These are phyloP conservation scores for Erodium maritimum DNA, from an alignment of 345 rosid genomes.

Conservation along the genomic window DNA sequence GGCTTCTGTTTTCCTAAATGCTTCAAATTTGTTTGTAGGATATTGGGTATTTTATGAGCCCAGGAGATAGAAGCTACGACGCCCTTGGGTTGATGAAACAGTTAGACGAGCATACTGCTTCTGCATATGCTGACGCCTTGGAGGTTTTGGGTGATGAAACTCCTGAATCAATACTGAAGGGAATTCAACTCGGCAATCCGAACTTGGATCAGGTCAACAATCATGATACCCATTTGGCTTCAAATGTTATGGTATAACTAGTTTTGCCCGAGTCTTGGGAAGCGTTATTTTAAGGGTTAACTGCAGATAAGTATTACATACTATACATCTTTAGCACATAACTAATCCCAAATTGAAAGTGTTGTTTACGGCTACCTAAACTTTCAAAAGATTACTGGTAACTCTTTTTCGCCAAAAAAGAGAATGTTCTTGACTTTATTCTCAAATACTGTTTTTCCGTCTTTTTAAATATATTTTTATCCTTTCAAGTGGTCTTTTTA, in stretches of 20 bases:
- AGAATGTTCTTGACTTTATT: no score
- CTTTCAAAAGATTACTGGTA: no score
- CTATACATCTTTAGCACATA: no score
- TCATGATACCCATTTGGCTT: slow-evolving; percentile 31
- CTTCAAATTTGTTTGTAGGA: slow-evolving; percentile 37
- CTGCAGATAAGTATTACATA: no score
- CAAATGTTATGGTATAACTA: slow-evolving; percentile 28
- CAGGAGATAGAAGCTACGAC: slow-evolving; percentile 78
- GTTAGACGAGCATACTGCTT: slow-evolving; percentile 70
- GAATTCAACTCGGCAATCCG: slow-evolving; percentile 20
- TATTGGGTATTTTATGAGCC: slow-evolving; percentile 81
- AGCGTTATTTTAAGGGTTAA: no score
- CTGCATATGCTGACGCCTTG: slow-evolving; percentile 83
- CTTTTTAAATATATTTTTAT: no score
- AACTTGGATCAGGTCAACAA: slow-evolving; percentile 30
- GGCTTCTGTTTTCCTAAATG: background rate
- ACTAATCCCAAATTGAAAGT: no score
- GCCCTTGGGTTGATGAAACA: slow-evolving; percentile 89
- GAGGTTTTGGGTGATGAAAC: slow-evolving; percentile 78
- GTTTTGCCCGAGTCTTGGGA: background rate
- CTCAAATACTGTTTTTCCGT: no score
- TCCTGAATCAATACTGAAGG: slow-evolving; percentile 41
- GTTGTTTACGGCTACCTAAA: no score
- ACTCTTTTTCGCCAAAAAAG: no score
- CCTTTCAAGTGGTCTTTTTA: no score